phyloP scores from a whole-genome alignment of 2,329 filamentous ascomycete species.

The Cladophialophora bantiana region DNA sequence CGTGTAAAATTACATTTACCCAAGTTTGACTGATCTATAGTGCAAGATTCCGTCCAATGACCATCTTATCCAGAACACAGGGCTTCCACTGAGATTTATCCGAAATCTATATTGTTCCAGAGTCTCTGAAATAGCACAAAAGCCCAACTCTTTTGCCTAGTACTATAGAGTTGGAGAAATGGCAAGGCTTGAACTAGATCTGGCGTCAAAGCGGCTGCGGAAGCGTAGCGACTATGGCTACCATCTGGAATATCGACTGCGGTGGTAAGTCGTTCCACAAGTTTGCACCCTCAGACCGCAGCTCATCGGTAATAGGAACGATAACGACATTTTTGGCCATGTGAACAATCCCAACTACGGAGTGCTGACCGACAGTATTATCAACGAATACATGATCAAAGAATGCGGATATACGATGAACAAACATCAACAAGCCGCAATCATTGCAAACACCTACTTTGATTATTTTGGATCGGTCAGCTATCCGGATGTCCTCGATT shows the following conservation, averaged over 20 bases:
- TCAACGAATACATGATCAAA: slow-evolving; percentile 86
- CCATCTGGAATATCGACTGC: slow-evolving; percentile 37
- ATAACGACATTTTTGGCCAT: slow-evolving; percentile 95
- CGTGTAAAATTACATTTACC: not conserved
- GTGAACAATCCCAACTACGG: slow-evolving; percentile 92
- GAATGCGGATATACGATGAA: slow-evolving; percentile 76
- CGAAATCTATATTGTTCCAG: not conserved
- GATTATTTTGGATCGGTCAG: slow-evolving; percentile 83
- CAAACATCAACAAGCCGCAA: slow-evolving; percentile 74
- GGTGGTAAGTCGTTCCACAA: slow-evolving; percentile 32
- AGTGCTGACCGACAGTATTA: slow-evolving; percentile 84
- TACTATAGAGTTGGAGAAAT: not conserved
- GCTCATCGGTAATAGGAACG: slow-evolving; percentile 64
- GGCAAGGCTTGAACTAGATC: slow-evolving; percentile 28
- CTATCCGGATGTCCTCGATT: slow-evolving; percentile 82
- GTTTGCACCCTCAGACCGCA: not conserved
- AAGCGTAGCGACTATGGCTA: slow-evolving; percentile 38
- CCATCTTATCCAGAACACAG: not conserved
- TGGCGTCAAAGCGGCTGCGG: slow-evolving; percentile 38
- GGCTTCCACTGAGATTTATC: not conserved
- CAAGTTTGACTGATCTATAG: not conserved
- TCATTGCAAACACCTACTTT: slow-evolving; percentile 85
- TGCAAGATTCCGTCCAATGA: not conserved
- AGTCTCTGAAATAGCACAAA: not conserved
- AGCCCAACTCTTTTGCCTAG: not conserved